phyloP scores from a whole-genome alignment of 495 filamentous ascomycete genomes.

The Letharia columbiana region DNA sequence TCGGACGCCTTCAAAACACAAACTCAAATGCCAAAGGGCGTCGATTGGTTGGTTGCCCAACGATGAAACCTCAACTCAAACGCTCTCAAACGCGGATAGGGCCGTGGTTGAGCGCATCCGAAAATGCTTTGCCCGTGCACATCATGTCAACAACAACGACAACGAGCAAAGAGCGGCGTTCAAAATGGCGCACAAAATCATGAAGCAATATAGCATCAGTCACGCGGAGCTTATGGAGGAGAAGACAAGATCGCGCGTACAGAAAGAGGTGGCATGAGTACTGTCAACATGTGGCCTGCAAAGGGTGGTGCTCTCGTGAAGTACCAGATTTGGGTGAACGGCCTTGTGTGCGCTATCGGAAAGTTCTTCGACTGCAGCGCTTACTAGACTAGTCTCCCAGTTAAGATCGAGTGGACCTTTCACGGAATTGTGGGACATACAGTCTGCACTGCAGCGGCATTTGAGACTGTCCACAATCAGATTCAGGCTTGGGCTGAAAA shows the following conservation, averaged over 20 bases:
- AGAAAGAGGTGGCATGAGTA: slow-evolving; percentile 24
- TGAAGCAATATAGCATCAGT: slow-evolving; percentile 28
- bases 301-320: slow-evolving; percentile 11
- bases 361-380: slow-evolving; percentile 24
- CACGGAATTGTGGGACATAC: slow-evolving; percentile 33
- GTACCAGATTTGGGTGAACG: slow-evolving; percentile 13
- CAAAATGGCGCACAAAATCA: slow-evolving; percentile 27
- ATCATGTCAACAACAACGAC: slow-evolving; percentile 25
- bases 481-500: slow-evolving; percentile 27
- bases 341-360: slow-evolving; percentile 16
- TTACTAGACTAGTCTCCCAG: slow-evolving; percentile 7
- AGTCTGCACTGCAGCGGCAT: slow-evolving; percentile 29
- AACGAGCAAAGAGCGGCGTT: slow-evolving; percentile 29
- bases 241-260: slow-evolving; percentile 20
- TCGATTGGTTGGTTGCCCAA: slow-evolving; percentile 7
- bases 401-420: slow-evolving; percentile 27
- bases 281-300: slow-evolving; percentile 16
- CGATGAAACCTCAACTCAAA: background rate
- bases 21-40: slow-evolving; percentile 9
- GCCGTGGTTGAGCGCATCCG: slow-evolving; percentile 28
- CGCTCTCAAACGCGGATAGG: background rate
- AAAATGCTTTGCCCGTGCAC: slow-evolving; percentile 29
- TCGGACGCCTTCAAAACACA: background rate
- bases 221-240: slow-evolving; percentile 27
- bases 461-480: slow-evolving; percentile 29